Evolutionary conservation across 164 flowering plant genomes (phyloP).

Genomic region (Umbilicus rupestris): DNA sequence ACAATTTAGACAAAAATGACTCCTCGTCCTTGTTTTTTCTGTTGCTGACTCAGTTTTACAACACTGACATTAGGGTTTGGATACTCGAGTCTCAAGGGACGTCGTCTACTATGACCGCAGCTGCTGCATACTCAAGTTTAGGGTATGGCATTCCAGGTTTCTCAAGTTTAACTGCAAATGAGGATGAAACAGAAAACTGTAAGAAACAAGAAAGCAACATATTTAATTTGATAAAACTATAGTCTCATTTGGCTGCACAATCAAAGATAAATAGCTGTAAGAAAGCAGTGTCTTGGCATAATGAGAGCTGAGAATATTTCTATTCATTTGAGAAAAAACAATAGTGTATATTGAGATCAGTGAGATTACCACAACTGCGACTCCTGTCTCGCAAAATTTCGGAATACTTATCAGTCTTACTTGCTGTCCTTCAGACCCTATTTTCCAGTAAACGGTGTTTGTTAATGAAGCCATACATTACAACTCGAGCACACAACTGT

Average conservation of each 20-base stretch:
- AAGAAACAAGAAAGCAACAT: not conserved
- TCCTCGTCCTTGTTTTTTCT: too few species aligned
- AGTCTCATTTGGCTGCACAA: too few species aligned
- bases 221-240: not conserved
- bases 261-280: too few species aligned
- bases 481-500: not conserved
- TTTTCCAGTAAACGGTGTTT: conserved; percentile 8
- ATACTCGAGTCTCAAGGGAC: not conserved
- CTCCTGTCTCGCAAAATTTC: conserved; percentile 73
- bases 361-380: conserved; percentile 68
- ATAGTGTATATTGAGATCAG: not conserved
- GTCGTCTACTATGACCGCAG: conserved; percentile 16
- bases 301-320: not conserved
- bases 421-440: conserved; percentile 86
- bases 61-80: not conserved
- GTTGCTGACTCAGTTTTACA: not conserved
- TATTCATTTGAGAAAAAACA: not conserved
- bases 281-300: too few species aligned
- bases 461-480: not conserved
- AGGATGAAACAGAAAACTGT: not conserved
- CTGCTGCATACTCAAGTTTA: conserved; percentile 56
- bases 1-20: too few species aligned
- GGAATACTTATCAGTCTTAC: conserved; percentile 84
- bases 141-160: conserved; percentile 80
- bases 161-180: conserved; percentile 70